These are phyloP conservation scores for Fusarium buxicola DNA, from an alignment of 2,329 filamentous ascomycete genomes.

Conservation along the genomic window DNA sequence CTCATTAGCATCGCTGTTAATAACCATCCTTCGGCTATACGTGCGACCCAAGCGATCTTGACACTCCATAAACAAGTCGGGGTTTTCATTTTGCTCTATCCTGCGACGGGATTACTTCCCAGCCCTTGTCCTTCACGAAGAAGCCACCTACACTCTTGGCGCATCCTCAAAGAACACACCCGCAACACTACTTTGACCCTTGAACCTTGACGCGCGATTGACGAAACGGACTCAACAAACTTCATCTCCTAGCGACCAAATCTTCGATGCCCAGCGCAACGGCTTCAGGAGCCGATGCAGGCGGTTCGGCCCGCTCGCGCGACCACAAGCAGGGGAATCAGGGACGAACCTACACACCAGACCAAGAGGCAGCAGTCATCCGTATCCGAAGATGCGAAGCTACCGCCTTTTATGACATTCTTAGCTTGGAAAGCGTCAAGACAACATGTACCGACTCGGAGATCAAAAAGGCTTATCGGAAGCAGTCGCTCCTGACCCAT, in stretches of 20 bases:
- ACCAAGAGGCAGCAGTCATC: slow-evolving; percentile 92
- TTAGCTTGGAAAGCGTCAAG: slow-evolving; percentile 75
- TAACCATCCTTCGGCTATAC: slow-evolving; percentile 11
- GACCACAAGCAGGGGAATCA: slow-evolving; percentile 82
- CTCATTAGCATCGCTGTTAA: slow-evolving; percentile 32
- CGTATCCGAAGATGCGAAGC: slow-evolving; percentile 85
- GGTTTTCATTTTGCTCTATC: slow-evolving; percentile 2
- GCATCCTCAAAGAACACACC: slow-evolving; percentile 16
- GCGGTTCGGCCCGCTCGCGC: slow-evolving; percentile 61
- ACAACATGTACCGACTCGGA: slow-evolving; percentile 79
- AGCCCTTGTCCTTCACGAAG: slow-evolving; percentile 17
- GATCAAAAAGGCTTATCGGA: slow-evolving; percentile 98
- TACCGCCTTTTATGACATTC: slow-evolving; percentile 96
- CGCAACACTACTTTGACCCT: neutral
- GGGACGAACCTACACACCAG: slow-evolving; percentile 82
- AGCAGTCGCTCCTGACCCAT: slow-evolving; percentile 92
- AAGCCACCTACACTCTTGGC: slow-evolving; percentile 40
- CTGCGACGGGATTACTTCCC: slow-evolving; percentile 6
- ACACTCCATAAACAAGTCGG: slow-evolving; percentile 1
- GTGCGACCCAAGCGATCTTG: slow-evolving; percentile 24
- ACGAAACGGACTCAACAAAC: slow-evolving; percentile 3
- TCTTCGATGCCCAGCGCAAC: slow-evolving; percentile 59
- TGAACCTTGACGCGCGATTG: slow-evolving; percentile 12
- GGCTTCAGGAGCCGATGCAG: slow-evolving; percentile 66
- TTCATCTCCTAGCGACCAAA: slow-evolving; percentile 8